phyloP scores from a whole-genome alignment of 257 asterid genomes.

The Solanum etuberosum region DNA sequence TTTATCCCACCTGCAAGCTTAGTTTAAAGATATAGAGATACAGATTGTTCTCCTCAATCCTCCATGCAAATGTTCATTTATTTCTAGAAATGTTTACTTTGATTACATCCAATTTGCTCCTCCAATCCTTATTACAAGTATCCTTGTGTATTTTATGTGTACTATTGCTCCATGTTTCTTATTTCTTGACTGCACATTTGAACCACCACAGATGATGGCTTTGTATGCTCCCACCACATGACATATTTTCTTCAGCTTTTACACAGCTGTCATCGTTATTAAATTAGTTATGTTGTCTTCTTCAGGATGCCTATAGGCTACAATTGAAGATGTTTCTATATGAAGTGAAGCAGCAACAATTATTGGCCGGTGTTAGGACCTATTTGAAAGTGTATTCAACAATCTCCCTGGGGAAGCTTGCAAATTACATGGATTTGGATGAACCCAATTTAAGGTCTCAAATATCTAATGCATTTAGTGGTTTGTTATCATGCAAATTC shows the following conservation, averaged over 20 bases:
- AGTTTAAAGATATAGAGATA: background rate
- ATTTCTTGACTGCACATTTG: background rate
- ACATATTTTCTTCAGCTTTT: background rate
- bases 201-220: background rate
- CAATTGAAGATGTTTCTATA: constrained; percentile 80
- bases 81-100: background rate
- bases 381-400: constrained; percentile 82
- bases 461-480: background rate
- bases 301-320: constrained; percentile 83
- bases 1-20: background rate
- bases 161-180: background rate
- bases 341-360: constrained; percentile 94
- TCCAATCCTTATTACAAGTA: background rate
- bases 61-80: background rate
- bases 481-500: background rate
- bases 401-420: constrained; percentile 73
- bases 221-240: background rate
- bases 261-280: background rate
- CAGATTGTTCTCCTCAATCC: background rate
- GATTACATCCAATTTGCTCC: background rate
- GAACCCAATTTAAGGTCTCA: constrained; percentile 76
- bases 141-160: background rate
- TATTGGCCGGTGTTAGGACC: constrained; percentile 67
- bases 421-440: constrained; percentile 75
- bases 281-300: background rate